A percentile compares a stretch with the other conserved stretches of the same genome.
Conservation (phyloP, 2,329 filamentous ascomycete species). For the Escovopsis weberi region DNA sequence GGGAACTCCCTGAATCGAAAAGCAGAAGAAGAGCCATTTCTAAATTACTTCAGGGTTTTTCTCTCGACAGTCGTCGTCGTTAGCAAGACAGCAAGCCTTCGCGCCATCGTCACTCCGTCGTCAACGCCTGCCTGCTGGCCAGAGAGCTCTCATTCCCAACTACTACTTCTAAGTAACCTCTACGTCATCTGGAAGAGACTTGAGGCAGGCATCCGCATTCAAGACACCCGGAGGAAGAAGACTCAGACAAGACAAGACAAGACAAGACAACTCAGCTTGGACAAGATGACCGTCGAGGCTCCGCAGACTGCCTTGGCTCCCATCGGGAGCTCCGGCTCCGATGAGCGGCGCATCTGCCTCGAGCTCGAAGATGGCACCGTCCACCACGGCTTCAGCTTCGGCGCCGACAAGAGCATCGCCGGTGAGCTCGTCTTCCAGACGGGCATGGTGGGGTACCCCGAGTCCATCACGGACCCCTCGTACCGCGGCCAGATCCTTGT, state of each 20-base stretch:
- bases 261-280: not conserved
- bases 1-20: no score
- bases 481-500: slow-evolving; percentile 91
- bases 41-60: slow-evolving; percentile 11
- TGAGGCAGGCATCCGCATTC: no score
- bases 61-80: slow-evolving; percentile 19
- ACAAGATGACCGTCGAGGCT: slow-evolving; percentile 21
- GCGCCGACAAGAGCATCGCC: slow-evolving; percentile 82
- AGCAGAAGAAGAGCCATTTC: no score
- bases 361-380: slow-evolving; percentile 86
- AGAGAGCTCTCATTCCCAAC: no score
- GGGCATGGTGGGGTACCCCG: slow-evolving; percentile 97
- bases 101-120: slow-evolving; percentile 9
- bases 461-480: slow-evolving; percentile 78
- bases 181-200: no score
- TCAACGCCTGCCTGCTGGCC: not conserved
- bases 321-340: slow-evolving; percentile 35
- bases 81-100: slow-evolving; percentile 13
- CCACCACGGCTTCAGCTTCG: slow-evolving; percentile 93
- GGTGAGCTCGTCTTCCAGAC: slow-evolving; percentile 99
- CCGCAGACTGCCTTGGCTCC: slow-evolving; percentile 46
- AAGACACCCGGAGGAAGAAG: no score
- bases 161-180: no score
- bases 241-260: not conserved
- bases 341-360: slow-evolving; percentile 57